Conservation (phyloP, 768 basidiomycete species). For the Kwoniella mangroviensis region DNA sequence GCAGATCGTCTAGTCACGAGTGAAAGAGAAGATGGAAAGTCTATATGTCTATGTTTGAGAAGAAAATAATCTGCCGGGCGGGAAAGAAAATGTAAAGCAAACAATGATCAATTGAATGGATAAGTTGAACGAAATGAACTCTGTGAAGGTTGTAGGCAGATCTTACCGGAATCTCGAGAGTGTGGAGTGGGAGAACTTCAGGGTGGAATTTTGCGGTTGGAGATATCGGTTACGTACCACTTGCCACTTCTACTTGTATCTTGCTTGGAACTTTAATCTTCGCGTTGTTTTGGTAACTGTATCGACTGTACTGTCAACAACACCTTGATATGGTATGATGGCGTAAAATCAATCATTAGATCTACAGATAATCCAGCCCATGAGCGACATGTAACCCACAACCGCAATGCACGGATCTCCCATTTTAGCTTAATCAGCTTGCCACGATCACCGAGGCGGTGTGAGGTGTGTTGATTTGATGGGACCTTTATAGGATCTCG, state of each 20-base stretch:
- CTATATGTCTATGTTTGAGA: neutral
- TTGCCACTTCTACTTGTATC: neutral
- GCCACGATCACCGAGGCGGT: no score
- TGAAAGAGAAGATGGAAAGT: neutral
- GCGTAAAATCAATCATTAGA: no score
- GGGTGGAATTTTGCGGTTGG: neutral
- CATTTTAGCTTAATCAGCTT: no score
- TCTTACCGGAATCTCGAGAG: neutral
- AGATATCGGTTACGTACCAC: neutral
- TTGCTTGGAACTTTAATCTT: neutral
- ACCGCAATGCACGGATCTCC: no score
- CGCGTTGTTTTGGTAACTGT: neutral
- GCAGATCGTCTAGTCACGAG: neutral
- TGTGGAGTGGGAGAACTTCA: neutral
- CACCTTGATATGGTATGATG: no score
- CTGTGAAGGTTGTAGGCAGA: no score
- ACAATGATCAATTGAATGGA: neutral
- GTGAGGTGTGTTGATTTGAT: no score
- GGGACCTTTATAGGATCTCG: no score
- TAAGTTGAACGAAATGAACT: neutral
- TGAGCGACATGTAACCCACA: no score
- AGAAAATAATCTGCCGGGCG: neutral
- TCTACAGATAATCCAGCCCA: no score
- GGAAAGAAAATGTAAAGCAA: neutral
- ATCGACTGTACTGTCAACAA: no score